phyloP scores from a whole-genome alignment of 2,329 filamentous ascomycete genomes.

The Xylaria sp. region DNA sequence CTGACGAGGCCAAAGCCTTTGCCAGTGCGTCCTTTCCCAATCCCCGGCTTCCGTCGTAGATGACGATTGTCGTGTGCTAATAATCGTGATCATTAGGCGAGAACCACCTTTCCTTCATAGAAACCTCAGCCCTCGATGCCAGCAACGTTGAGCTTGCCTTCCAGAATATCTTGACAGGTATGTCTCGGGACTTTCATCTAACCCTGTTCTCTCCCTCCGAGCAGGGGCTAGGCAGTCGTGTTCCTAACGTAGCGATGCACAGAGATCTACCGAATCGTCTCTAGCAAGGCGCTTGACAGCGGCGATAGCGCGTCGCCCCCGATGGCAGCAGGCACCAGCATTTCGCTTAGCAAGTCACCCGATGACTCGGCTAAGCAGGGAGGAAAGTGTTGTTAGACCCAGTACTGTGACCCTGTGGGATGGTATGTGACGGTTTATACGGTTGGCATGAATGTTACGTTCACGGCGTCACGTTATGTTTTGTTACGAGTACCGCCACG shows the following conservation, averaged over 20 bases:
- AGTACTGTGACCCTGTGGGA: conserved; percentile 39
- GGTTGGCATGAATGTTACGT: conserved; percentile 52
- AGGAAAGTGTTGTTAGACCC: conserved; percentile 80
- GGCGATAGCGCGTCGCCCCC: conserved; percentile 84
- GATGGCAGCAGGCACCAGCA: conserved; percentile 82
- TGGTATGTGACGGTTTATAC: conserved; percentile 49
- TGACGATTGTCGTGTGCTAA: conserved; percentile 43
- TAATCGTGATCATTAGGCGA: conserved; percentile 71
- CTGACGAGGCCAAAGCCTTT: conserved; percentile 97
- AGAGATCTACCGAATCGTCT: conserved; percentile 99
- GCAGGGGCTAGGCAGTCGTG: conserved; percentile 23
- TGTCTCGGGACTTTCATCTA: conserved; percentile 46
- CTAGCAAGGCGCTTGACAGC: conserved; percentile 94
- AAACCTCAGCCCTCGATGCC: conserved; percentile 97
- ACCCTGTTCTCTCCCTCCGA: conserved; percentile 27
- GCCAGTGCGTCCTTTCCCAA: conserved; percentile 72
- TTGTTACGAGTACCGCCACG: conserved; percentile 42
- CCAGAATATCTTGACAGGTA: conserved; percentile 99
- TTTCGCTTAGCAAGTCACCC: conserved; percentile 87
- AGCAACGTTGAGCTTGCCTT: conserved; percentile 99
- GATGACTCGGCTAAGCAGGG: conserved; percentile 80
- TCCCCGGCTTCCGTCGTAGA: background rate
- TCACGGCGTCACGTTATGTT: conserved; percentile 49
- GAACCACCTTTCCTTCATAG: conserved; percentile 98
- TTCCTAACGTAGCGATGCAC: conserved; percentile 37